Base-by-base conservation (phyloP, 1,139 yeast genomes). In the Lizanozyma gosingica region DNA sequence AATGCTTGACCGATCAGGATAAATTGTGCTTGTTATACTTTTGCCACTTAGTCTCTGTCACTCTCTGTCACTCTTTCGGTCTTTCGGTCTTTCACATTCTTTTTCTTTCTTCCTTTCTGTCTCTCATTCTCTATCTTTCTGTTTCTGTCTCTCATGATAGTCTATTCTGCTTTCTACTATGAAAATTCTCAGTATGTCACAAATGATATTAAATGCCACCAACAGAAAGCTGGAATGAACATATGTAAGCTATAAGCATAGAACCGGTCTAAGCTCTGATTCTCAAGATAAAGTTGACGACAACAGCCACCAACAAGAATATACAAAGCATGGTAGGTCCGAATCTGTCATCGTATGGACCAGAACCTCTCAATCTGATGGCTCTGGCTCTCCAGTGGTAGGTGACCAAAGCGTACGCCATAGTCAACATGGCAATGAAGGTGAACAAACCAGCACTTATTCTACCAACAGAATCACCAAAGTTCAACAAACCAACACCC, bases 381-480 rank as follows among this genome's bases (percentile, higher is more conserved):
- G 98, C 98, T 59, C 90, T 87, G 3, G 98, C 98, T 71, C 99
- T 86, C 98, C 98, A 94, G 64, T 92, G 99, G 62, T 94, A 92
- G 17, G 97, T 94, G 39, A 87, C 75, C 47, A 92, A 75, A 4
- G 99, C 98, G 57, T 92, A 92, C 6, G 83, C 75, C 99, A 92
- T 92, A 33, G 97, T 92, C 49, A 87, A 86, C 97, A 92, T 90
- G 50, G 98, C 96, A 48, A 83, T 80, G 47, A 92, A 73, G 2
- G 98, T 94, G 72, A 92, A 92, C 46, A 92, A 72, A 2, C 94
- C 95, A 39, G 99, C 97, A 49, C 94, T 82, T 46, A 92, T 79
- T 56, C 95, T 78, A 47, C 97, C 97, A 40, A 90, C 77, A 45
- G 79, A 76, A 66, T 92, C 99, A 62, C 99, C 98, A 60, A 92